Evolutionary conservation across 768 basidiomycete species (phyloP).

Genomic region (Pleurotus ostreatus): DNA sequence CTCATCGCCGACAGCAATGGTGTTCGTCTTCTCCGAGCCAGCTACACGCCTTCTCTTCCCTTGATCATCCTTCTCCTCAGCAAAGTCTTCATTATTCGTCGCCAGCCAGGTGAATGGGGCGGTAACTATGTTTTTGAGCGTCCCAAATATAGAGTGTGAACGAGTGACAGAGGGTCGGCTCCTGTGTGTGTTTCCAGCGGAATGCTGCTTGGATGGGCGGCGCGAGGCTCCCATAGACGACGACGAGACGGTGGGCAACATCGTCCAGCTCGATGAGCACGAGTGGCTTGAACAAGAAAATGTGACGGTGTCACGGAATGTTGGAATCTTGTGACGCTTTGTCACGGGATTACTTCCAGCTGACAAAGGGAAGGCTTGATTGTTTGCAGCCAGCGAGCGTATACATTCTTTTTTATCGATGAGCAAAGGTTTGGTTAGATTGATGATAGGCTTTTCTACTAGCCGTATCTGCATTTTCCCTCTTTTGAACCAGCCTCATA

Average conservation of each 20-base stretch:
- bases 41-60: constrained; percentile 54
- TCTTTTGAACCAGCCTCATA: no score
- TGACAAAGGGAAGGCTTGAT: no score
- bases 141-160: constrained; percentile 53
- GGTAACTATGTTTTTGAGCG: constrained; percentile 64
- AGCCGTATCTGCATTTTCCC: no score
- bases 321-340: not conserved
- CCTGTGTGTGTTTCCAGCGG: constrained; percentile 1
- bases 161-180: constrained; percentile 30
- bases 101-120: constrained; percentile 59
- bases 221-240: constrained; percentile 2
- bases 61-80: constrained; percentile 39
- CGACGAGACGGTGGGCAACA: constrained; percentile 10
- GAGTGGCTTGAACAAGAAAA: constrained; percentile 9
- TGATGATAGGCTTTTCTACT: no score
- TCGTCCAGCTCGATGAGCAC: constrained; percentile 4
- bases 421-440: no score
- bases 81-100: constrained; percentile 43
- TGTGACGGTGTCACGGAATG: constrained; percentile 6
- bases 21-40: constrained; percentile 23
- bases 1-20: constrained; percentile 12
- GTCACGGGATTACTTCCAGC: not conserved
- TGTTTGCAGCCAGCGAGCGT: no score
- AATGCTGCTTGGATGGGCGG: not conserved
- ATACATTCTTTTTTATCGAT: no score